Evolutionary conservation across 1,284 basidiomycete species (phyloP).

Genomic region (Cutaneotrichosporon sp.): DNA sequence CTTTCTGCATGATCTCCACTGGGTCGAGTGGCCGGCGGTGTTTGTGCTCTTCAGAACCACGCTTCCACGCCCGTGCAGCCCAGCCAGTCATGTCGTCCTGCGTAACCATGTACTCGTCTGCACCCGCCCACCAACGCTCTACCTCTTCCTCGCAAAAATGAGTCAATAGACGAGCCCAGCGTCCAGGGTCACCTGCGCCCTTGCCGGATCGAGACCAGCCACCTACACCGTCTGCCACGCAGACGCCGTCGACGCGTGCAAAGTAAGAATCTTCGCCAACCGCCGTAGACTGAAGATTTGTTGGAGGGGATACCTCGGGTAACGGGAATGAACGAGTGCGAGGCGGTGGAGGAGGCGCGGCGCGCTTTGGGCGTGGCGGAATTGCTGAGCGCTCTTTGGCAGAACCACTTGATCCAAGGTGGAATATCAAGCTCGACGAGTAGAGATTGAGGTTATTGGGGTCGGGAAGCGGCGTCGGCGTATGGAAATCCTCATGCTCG

Average conservation of each 20-base stretch:
- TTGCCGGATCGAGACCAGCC: conserved; percentile 41
- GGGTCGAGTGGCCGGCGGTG: conserved; percentile 48
- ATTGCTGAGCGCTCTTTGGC: conserved; percentile 33
- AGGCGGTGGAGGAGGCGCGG: conserved; percentile 25
- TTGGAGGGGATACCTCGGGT: conserved; percentile 31
- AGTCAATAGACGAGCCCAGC: conserved; percentile 43
- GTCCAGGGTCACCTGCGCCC: conserved; percentile 40
- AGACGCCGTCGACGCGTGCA: conserved; percentile 40
- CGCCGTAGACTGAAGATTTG: conserved; percentile 18
- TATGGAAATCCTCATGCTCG: conserved; percentile 4
- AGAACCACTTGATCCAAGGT: conserved; percentile 35
- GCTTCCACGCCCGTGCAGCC: conserved; percentile 22
- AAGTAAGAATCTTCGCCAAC: conserved; percentile 50
- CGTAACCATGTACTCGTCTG: conserved; percentile 28
- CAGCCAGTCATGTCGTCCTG: conserved; percentile 14
- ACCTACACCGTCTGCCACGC: conserved; percentile 49
- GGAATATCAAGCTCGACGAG: conserved; percentile 37
- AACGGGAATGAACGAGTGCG: conserved; percentile 35
- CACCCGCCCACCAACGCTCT: conserved; percentile 38
- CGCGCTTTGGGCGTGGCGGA: conserved; percentile 10
- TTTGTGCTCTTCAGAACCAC: conserved; percentile 2
- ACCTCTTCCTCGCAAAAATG: conserved; percentile 46
- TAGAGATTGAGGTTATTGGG: conserved; percentile 22
- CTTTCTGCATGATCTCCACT: conserved; percentile 56
- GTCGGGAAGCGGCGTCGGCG: conserved; percentile 9